Conservation (phyloP, 2,329 filamentous ascomycete genomes). For the Fusarium sp. region DNA sequence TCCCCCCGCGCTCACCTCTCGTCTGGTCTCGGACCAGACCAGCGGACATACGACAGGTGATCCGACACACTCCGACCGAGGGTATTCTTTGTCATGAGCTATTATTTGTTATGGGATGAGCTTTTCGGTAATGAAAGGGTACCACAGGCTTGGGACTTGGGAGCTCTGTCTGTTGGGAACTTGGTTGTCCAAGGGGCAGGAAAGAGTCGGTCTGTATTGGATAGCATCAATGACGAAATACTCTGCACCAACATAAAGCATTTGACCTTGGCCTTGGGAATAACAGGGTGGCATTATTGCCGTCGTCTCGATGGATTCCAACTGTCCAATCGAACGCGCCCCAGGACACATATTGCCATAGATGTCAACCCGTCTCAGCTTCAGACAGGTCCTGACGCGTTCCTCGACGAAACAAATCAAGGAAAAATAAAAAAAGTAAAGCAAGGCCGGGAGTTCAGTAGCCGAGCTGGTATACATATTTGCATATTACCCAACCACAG, state of each 20-base stretch:
- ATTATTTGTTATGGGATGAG: background rate
- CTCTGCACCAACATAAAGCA: background rate
- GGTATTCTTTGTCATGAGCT: slow-evolving; percentile 4
- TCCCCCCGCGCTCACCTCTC: slow-evolving; percentile 23
- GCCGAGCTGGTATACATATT: background rate
- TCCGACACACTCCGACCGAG: slow-evolving; percentile 41
- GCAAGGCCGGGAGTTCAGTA: background rate
- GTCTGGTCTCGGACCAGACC: slow-evolving; percentile 23
- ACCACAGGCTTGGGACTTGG: slow-evolving; percentile 4
- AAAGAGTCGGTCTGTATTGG: background rate
- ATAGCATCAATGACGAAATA: slow-evolving; percentile 32
- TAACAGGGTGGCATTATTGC: slow-evolving; percentile 3
- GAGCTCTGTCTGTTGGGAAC: background rate
- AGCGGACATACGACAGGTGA: slow-evolving; percentile 42
- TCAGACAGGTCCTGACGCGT: slow-evolving; percentile 3
- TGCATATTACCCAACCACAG: background rate
- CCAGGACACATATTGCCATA: background rate
- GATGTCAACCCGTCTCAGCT: background rate
- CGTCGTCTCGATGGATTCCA: background rate
- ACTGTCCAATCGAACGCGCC: background rate
- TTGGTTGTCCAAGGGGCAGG: background rate
- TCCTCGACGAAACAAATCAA: background rate
- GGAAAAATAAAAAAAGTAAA: background rate
- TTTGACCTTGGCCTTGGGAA: background rate
- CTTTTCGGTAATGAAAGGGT: slow-evolving; percentile 24